Conservation (phyloP, 179 eudicot species). For the Monotropa hypopitys region DNA sequence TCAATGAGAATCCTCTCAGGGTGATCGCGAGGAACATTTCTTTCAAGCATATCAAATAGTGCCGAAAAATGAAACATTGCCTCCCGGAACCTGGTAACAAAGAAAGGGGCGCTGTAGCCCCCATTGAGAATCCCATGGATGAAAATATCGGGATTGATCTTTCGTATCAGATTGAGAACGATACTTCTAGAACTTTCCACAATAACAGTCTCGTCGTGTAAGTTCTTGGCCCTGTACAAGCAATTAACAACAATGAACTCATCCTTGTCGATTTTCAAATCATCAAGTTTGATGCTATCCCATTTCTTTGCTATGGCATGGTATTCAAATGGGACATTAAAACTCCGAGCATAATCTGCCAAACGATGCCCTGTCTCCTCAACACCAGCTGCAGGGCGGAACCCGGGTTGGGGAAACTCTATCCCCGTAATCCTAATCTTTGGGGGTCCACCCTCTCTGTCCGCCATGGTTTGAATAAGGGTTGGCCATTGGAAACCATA, state of each 20-base stretch:
- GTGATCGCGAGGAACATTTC: conserved; percentile 44
- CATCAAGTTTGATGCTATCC: conserved; percentile 52
- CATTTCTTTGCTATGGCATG: conserved; percentile 56
- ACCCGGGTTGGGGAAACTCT: conserved; percentile 52
- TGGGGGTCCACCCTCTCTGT: conserved; percentile 35
- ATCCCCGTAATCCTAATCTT: conserved; percentile 45
- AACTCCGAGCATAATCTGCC: conserved; percentile 32
- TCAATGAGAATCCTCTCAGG: conserved; percentile 52
- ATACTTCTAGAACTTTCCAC: conserved; percentile 39
- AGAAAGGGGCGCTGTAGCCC: conserved; percentile 55
- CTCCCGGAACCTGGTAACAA: conserved; percentile 56
- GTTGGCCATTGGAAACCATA: conserved; percentile 62
- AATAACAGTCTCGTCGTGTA: conserved; percentile 55
- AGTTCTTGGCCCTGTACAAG: conserved; percentile 37
- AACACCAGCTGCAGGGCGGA: conserved; percentile 42
- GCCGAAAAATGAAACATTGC: conserved; percentile 66
- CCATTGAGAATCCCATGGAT: conserved; percentile 55
- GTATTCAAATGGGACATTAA: conserved; percentile 55
- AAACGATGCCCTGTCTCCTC: conserved; percentile 48
- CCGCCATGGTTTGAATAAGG: conserved; percentile 32
- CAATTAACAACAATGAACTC: conserved; percentile 55
- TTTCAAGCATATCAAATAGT: conserved; percentile 62
- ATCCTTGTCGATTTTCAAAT: conserved; percentile 44
- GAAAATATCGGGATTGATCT: conserved; percentile 48
- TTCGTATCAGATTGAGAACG: conserved; percentile 38